Evolutionary conservation across 495 filamentous ascomycete species (phyloP).

Genomic region (Penicillium macrosclerotiorum): DNA sequence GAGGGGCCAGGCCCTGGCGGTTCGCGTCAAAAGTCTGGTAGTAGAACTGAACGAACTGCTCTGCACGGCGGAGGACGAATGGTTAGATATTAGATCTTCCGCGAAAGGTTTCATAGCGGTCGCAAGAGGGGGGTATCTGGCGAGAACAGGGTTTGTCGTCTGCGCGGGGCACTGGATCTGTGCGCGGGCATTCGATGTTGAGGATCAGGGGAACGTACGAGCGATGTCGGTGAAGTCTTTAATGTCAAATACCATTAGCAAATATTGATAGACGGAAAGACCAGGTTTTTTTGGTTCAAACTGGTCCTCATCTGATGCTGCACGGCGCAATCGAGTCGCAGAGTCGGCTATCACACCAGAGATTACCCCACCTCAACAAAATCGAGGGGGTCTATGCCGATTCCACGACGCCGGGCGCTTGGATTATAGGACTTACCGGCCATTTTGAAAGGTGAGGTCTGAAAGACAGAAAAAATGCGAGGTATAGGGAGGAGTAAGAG

Average conservation of each 20-base stretch:
- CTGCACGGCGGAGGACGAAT: constrained; percentile 40
- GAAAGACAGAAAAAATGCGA: constrained; percentile 2
- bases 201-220: constrained; percentile 41
- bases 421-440: constrained; percentile 28
- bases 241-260: constrained; percentile 18
- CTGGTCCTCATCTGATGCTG: constrained; percentile 1
- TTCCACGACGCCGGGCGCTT: background rate
- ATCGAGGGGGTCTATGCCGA: too few relatives aligned
- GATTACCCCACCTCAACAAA: background rate
- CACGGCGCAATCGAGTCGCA: constrained; percentile 12
- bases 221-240: constrained; percentile 54
- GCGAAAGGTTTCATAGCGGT: background rate
- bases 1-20: constrained; percentile 56
- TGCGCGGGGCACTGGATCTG: constrained; percentile 4
- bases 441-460: constrained; percentile 32
- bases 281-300: background rate
- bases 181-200: constrained; percentile 7
- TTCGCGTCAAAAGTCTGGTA: constrained; percentile 78
- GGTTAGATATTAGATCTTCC: constrained; percentile 15
- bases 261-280: background rate
- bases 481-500: constrained; percentile 9
- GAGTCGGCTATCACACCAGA: background rate
- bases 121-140: background rate
- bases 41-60: constrained; percentile 83
- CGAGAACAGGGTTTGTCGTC: background rate